phyloP scores from a whole-genome alignment of 2,329 filamentous ascomycete genomes.

The Cladosporium sp. region DNA sequence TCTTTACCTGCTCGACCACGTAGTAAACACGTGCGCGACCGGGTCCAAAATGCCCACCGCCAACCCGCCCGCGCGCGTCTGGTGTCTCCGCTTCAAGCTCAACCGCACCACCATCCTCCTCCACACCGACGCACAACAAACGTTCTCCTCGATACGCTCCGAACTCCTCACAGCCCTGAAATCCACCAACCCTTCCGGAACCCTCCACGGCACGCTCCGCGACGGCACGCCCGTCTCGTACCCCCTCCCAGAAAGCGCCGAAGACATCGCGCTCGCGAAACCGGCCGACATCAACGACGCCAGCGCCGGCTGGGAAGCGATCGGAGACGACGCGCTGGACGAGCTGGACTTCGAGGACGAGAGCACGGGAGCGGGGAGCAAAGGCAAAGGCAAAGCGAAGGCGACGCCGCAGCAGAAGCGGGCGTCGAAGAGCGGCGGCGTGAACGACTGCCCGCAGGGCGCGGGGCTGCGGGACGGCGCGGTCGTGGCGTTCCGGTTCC shows the following conservation, averaged over 20 bases:
- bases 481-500: conserved; percentile 32
- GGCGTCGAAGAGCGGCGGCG: conserved; percentile 30
- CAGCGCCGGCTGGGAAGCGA: conserved; percentile 34
- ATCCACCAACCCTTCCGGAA: conserved; percentile 33
- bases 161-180: conserved; percentile 37
- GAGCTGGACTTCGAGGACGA: conserved; percentile 25
- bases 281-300: conserved; percentile 37
- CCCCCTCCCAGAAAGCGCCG: conserved; percentile 33
- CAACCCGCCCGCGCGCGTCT: conserved; percentile 2
- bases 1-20: too few relatives aligned
- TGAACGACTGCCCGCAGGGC: conserved; percentile 32
- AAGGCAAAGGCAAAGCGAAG: conserved; percentile 35
- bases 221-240: conserved; percentile 17
- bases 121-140: conserved; percentile 38
- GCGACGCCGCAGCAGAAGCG: conserved; percentile 13
- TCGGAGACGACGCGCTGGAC: conserved; percentile 21
- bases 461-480: conserved; percentile 29
- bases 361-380: conserved; percentile 22
- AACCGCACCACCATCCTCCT: conserved; percentile 42
- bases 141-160: conserved; percentile 35
- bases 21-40: too few relatives aligned
- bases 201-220: conserved; percentile 34
- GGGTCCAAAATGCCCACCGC: not conserved
- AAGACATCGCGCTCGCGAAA: conserved; percentile 37
- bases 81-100: conserved; percentile 40